Conservation (phyloP, 2,329 filamentous ascomycete species). For the Sporothrix humicola region DNA sequence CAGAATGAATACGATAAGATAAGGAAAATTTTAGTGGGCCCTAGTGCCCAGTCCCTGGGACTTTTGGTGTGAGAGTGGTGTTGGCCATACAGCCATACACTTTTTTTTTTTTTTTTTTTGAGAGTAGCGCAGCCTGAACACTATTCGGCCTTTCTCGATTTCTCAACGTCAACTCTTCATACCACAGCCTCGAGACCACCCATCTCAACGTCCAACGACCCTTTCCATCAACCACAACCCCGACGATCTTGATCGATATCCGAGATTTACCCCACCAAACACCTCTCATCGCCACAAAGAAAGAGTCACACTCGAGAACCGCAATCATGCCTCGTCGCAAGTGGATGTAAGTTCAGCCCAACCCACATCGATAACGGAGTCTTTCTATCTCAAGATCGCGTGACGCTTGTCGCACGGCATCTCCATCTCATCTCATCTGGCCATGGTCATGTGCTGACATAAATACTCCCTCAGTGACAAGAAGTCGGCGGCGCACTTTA, state of each 20-base stretch:
- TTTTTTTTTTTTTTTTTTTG: constrained; percentile 31
- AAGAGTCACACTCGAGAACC: not conserved
- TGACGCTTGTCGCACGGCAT: constrained; percentile 18
- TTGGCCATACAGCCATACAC: constrained; percentile 2
- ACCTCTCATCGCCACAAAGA: not conserved
- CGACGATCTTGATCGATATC: not conserved
- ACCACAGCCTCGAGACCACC: not conserved
- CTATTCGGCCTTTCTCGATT: constrained; percentile 2
- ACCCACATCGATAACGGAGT: not conserved
- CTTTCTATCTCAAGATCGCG: not conserved
- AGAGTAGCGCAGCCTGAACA: constrained; percentile 12
- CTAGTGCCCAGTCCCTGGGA: no score
- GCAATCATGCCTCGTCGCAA: constrained; percentile 38
- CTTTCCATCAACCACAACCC: not conserved
- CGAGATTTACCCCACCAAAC: not conserved
- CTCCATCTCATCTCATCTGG: not conserved
- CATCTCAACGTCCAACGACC: not conserved
- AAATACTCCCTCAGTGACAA: constrained; percentile 64
- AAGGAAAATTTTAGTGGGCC: constrained; percentile 30
- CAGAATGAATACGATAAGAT: constrained; percentile 35
- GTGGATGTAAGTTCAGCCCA: constrained; percentile 46
- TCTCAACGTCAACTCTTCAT: not conserved
- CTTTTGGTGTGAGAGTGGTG: not conserved
- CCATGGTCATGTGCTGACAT: constrained; percentile 29
- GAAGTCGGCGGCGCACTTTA: constrained; percentile 90